Base-by-base conservation (phyloP, 2,329 filamentous ascomycete genomes). In the Exophiala spinifera region DNA sequence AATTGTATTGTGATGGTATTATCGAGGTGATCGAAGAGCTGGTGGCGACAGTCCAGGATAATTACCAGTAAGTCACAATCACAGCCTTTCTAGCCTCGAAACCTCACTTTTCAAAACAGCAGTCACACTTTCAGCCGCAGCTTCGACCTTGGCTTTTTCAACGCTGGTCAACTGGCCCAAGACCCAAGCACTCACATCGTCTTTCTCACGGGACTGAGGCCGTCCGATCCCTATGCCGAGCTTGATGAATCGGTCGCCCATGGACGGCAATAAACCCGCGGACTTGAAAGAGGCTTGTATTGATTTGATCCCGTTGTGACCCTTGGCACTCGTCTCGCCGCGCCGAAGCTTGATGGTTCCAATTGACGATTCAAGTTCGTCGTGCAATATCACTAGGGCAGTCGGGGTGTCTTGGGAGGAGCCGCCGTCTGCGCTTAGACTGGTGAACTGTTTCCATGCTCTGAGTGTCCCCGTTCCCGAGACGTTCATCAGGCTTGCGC, bases 211-310 rank as follows among this genome's bases (percentile, higher is more conserved):
- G 59, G 80, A 85, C 2, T 50, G 34, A 11, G 92, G 92, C 43
- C 94, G 76, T n/a, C 89, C 91, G 72, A 97, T 96, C 0, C 94
- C 94, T 11, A 97, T 75, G 0, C 88, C 86, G 47, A 97, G 82
- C 55, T 88, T 77, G 65, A 79, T 69, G 61, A 79, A 75, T 23
- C 72, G 70, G 5, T 74, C 67, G 68, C 78, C 74, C 75, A 89
- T 61, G 47, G 67, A 73, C 15, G 75, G 72, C 51, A 82, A 78
- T 11, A 62, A 10, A 1, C 57, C 57, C 1, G 54, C 57, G 1
- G 60, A 54, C 36, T 59, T 56, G 13, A 64, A 46, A 4, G 53
- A 51, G 3, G 44, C 39, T 39, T 62, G 58, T 48, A 86, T 77
- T 65, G 85, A 88, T 69, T 84, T 87, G 63, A 92, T 69, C 1